phyloP scores from a whole-genome alignment of 495 filamentous ascomycete genomes.

The Penicillium ochrochloron region DNA sequence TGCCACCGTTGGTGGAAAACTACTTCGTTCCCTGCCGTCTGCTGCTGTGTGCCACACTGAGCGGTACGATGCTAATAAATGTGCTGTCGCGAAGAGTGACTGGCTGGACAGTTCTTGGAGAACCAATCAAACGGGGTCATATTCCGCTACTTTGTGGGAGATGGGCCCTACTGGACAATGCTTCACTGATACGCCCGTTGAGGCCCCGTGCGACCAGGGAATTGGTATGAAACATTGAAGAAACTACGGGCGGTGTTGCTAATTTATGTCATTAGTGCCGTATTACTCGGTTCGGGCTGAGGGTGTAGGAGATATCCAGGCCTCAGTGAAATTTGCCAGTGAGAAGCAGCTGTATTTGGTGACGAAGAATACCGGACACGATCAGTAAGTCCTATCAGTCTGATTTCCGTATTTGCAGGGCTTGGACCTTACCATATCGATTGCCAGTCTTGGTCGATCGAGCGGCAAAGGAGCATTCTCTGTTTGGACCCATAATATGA shows the following conservation, averaged over 20 bases:
- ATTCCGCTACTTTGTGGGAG: not conserved
- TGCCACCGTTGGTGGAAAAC: not conserved
- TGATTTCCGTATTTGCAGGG: not conserved
- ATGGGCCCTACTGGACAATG: constrained; percentile 4
- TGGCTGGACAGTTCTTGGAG: constrained; percentile 1
- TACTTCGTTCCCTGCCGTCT: not conserved
- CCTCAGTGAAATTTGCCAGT: not conserved
- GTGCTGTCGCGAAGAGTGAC: not conserved
- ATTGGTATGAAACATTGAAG: not conserved
- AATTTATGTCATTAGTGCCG: not conserved
- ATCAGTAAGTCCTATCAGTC: not conserved
- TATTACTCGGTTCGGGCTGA: constrained; percentile 2
- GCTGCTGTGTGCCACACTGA: not conserved
- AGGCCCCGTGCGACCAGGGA: not conserved
- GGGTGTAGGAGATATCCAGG: not conserved
- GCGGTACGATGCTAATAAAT: not conserved
- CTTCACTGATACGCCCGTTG: not conserved
- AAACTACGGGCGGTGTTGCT: not conserved
- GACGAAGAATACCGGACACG: not conserved
- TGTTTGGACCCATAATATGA: not conserved
- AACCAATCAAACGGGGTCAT: not conserved
- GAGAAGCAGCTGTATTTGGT: not conserved
- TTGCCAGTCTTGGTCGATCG: constrained; percentile 3
- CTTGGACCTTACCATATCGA: not conserved
- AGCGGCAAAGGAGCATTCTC: constrained; percentile 1